Evolutionary conservation across 345 rosid species (phyloP).

Genomic region (Anacardium occidentale): DNA sequence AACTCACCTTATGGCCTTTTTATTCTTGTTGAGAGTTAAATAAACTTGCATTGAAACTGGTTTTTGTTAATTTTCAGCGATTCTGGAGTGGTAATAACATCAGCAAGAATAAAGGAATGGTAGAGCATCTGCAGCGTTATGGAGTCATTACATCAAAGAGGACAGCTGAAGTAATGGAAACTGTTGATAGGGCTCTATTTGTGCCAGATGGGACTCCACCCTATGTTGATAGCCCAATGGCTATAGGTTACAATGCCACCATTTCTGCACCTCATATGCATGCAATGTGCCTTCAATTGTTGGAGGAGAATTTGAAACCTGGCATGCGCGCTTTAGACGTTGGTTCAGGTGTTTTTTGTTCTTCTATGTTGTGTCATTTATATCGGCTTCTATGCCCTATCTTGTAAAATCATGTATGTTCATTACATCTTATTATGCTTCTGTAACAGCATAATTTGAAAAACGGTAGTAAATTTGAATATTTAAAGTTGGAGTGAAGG

Average conservation of each 20-base stretch:
- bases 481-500: not conserved
- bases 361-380: not conserved
- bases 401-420: not conserved
- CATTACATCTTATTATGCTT: not conserved
- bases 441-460: not conserved
- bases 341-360: conserved; percentile 71
- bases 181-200: conserved; percentile 75
- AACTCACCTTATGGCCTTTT: not conserved
- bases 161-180: conserved; percentile 83
- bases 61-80: conserved; percentile 38
- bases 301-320: conserved; percentile 79
- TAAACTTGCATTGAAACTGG: not conserved
- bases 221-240: conserved; percentile 76
- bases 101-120: conserved; percentile 65
- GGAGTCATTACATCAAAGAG: conserved; percentile 63
- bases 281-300: conserved; percentile 81
- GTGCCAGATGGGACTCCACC: conserved; percentile 69
- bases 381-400: not conserved
- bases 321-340: conserved; percentile 94
- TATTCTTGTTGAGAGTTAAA: conserved; percentile 3
- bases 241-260: conserved; percentile 95
- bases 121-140: conserved; percentile 56
- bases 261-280: conserved; percentile 99
- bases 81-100: conserved; percentile 47
- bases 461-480: not conserved